phyloP scores from a whole-genome alignment of 495 filamentous ascomycete species.

The Talaromyces proteolyticus region DNA sequence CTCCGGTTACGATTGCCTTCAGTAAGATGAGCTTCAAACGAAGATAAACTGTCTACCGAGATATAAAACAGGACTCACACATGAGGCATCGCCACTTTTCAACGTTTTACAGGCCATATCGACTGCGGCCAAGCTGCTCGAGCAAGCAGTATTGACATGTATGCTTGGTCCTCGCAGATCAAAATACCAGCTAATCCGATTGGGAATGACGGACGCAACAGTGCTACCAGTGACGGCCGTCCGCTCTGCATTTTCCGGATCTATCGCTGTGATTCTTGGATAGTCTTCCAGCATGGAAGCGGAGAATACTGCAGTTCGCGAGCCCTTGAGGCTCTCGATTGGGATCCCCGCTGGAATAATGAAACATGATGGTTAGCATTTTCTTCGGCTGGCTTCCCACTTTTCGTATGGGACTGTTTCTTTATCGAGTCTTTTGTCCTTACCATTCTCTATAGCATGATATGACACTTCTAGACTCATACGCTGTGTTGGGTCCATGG shows the following conservation, averaged over 20 bases:
- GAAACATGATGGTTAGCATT: too few relatives aligned
- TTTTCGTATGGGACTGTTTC: too few relatives aligned
- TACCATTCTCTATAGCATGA: constrained; percentile 46
- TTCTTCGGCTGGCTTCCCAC: too few relatives aligned
- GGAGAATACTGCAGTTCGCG: too few relatives aligned
- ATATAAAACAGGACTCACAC: background rate
- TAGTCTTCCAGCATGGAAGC: too few relatives aligned
- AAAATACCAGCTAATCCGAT: constrained; percentile 15
- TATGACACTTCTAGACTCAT: constrained; percentile 49
- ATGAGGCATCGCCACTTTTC: constrained; percentile 16
- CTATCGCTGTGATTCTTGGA: too few relatives aligned
- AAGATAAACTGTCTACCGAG: background rate
- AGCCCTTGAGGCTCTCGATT: too few relatives aligned
- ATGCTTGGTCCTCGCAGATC: constrained; percentile 18
- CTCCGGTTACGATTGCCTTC: constrained; percentile 13
- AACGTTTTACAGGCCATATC: constrained; percentile 17
- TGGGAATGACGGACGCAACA: constrained; percentile 19
- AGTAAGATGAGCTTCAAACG: background rate
- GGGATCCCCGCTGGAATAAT: too few relatives aligned
- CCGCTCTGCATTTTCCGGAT: constrained; percentile 3
- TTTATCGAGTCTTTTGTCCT: constrained; percentile 4
- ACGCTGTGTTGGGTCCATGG: constrained; percentile 56
- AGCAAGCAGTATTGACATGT: constrained; percentile 38
- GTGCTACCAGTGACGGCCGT: constrained; percentile 29
- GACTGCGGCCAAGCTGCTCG: constrained; percentile 26